Conservation (phyloP, 1,139 yeast species). For the Blastobotrys arbuscula region DNA sequence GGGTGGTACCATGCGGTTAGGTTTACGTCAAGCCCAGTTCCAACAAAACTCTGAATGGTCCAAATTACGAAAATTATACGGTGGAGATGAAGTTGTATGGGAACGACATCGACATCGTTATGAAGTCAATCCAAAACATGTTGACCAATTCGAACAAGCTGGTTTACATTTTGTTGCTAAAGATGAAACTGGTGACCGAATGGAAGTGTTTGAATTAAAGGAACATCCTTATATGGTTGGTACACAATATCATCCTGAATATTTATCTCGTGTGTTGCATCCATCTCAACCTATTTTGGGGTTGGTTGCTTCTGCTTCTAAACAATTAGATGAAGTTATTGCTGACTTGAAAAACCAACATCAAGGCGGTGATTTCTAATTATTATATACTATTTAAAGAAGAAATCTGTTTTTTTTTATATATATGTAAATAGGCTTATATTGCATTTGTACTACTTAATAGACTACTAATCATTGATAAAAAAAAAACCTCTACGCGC, state of each 20-base stretch:
- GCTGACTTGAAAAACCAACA: conserved; percentile 8
- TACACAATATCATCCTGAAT: conserved; percentile 98
- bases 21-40: conserved; percentile 85
- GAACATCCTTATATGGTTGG: conserved; percentile 89
- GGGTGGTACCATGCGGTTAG: conserved; percentile 99
- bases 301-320: conserved; percentile 86
- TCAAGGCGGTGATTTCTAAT: conserved; percentile 6
- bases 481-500: too few relatives aligned
- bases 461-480: too few relatives aligned
- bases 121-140: conserved; percentile 86
- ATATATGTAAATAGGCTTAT: too few relatives aligned
- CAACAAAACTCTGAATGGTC: conserved; percentile 64
- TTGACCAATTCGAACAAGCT: conserved; percentile 59
- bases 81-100: conserved; percentile 58
- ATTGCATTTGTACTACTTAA: too few relatives aligned
- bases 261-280: conserved; percentile 88
- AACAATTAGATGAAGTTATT: conserved; percentile 58
- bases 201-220: conserved; percentile 84
- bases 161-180: conserved; percentile 90
- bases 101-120: conserved; percentile 99
- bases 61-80: conserved; percentile 73
- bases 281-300: conserved; percentile 98
- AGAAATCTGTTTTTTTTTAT: too few relatives aligned
- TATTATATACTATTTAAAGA: too few relatives aligned
- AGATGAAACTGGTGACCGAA: conserved; percentile 83